Evolutionary conservation across 805 yeast genomes (phyloP).

Genomic region (Kurtzmaniella fragi): DNA sequence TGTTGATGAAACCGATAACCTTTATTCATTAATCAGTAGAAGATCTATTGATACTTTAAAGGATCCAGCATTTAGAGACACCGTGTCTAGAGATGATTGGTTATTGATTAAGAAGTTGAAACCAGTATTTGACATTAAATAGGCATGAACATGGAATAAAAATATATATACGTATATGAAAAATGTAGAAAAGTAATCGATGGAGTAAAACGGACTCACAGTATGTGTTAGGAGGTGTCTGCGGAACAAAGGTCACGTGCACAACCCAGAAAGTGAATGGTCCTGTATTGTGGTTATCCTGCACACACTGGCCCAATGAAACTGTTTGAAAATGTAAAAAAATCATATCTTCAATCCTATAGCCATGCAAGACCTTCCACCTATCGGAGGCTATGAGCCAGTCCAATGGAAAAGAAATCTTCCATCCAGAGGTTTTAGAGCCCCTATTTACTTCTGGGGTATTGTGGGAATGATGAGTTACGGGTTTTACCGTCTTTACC

Average conservation of each 20-base stretch:
- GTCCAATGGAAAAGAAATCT: slow-evolving; percentile 86
- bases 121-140: slow-evolving; percentile 79
- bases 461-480: slow-evolving; percentile 59
- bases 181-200: not conserved
- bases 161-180: not conserved
- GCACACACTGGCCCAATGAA: not conserved
- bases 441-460: slow-evolving; percentile 63
- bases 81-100: slow-evolving; percentile 96
- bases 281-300: not conserved
- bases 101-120: slow-evolving; percentile 82
- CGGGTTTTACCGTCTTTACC: slow-evolving; percentile 63
- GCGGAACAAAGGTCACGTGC: too few relatives aligned
- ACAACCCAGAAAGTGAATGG: too few relatives aligned
- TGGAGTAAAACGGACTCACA: too few relatives aligned
- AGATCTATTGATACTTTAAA: slow-evolving; percentile 94
- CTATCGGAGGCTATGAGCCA: slow-evolving; percentile 78
- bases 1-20: slow-evolving; percentile 84
- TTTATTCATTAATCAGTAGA: slow-evolving; percentile 88
- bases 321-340: not conserved
- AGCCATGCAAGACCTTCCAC: slow-evolving; percentile 75
- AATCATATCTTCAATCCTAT: not conserved
- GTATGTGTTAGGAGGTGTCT: too few relatives aligned
- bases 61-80: slow-evolving; percentile 95
- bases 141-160: slow-evolving; percentile 7
- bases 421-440: slow-evolving; percentile 82